Percentiles rank a stretch among this genome's conserved stretches.
Evolutionary conservation across 192 early-diverging fungal species (phyloP).

Genomic region (Entomortierella beljakovae): DNA sequence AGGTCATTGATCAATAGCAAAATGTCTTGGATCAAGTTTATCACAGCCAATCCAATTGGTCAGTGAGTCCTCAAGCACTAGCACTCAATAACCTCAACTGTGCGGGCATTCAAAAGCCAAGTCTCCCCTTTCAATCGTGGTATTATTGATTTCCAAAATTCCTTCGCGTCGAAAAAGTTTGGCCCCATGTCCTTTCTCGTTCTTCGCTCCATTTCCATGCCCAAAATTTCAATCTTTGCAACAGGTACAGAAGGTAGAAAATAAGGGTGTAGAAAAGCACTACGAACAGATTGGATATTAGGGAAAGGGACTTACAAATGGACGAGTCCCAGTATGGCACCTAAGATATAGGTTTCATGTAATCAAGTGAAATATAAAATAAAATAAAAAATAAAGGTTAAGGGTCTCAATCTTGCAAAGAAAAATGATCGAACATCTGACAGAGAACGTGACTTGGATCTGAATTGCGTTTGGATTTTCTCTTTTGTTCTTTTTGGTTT

Average conservation of each 20-base stretch:
- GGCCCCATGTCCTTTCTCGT: slow-evolving; percentile 49
- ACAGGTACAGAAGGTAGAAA: slow-evolving; percentile 46
- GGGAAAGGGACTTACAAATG: slow-evolving; percentile 55
- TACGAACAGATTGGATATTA: slow-evolving; percentile 35
- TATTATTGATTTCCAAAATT: slow-evolving; percentile 31
- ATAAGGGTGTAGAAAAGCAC: slow-evolving; percentile 36
- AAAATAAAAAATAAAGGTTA: not conserved
- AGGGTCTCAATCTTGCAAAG: not conserved
- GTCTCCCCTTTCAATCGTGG: slow-evolving; percentile 31
- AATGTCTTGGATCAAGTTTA: not conserved
- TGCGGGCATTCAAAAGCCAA: slow-evolving; percentile 20
- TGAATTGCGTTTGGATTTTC: not conserved
- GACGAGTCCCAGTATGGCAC: slow-evolving; percentile 53
- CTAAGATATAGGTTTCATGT: too few relatives aligned
- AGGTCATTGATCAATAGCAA: not conserved
- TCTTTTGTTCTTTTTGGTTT: too few relatives aligned
- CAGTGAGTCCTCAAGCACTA: slow-evolving; percentile 7
- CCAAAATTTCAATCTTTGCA: slow-evolving; percentile 53
- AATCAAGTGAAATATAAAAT: not conserved
- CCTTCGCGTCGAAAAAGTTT: slow-evolving; percentile 31
- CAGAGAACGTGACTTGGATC: not conserved
- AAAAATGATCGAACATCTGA: not conserved
- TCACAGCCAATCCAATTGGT: not conserved
- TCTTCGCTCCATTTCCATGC: slow-evolving; percentile 47
- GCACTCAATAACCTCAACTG: not conserved